phyloP scores from a whole-genome alignment of 2,329 filamentous ascomycete species.

The Epichloe amarillans region DNA sequence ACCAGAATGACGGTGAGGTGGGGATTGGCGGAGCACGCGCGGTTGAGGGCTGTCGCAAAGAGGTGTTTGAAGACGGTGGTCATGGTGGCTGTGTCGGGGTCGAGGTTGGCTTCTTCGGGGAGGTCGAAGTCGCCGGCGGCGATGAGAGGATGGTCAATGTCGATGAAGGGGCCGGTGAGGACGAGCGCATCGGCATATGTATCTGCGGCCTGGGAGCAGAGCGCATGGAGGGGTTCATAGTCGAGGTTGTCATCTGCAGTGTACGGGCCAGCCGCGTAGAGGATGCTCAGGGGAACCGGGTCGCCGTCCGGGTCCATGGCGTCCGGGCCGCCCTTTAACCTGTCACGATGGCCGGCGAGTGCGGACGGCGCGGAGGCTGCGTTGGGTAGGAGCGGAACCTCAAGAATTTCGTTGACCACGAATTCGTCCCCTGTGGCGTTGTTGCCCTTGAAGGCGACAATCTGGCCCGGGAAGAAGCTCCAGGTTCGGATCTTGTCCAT shows the following conservation, averaged over 20 bases:
- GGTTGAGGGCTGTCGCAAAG: conserved; percentile 60
- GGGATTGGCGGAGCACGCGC: conserved; percentile 57
- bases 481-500: conserved; percentile 54
- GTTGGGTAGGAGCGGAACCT: conserved; percentile 59
- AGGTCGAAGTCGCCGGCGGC: conserved; percentile 69
- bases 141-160: conserved; percentile 79
- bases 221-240: conserved; percentile 71
- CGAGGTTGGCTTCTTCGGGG: conserved; percentile 49
- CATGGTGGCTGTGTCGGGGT: conserved; percentile 70
- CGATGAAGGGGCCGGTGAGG: conserved; percentile 77
- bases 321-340: conserved; percentile 51
- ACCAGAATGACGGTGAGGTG: conserved; percentile 67
- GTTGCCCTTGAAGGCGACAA: conserved; percentile 73
- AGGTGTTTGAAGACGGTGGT: conserved; percentile 71
- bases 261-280: conserved; percentile 78
- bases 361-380: conserved; percentile 56
- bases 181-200: conserved; percentile 66
- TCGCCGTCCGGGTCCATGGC: conserved; percentile 40
- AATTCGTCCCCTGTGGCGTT: conserved; percentile 82
- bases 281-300: conserved; percentile 57
- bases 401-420: conserved; percentile 61
- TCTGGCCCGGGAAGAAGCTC: conserved; percentile 88
- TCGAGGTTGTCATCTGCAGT: conserved; percentile 85
- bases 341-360: conserved; percentile 55
- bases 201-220: conserved; percentile 66